These are phyloP conservation scores for Thalia dealbata DNA, from an alignment of 176 grass and related monocot species.

Conservation along the genomic window DNA sequence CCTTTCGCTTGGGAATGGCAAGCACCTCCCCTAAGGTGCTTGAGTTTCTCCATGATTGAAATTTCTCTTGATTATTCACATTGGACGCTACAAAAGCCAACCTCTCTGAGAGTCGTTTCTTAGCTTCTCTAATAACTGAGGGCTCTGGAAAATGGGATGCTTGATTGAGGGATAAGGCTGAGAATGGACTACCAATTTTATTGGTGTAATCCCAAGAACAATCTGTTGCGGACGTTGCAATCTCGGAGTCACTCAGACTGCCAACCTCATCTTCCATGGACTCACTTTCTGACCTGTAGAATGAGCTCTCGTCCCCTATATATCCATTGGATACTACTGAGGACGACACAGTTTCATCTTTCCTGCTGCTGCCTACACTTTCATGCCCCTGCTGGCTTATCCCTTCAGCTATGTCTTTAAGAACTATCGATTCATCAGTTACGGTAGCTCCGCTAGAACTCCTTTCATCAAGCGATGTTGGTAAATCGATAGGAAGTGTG, in stretches of 20 bases:
- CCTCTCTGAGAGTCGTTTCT: constrained; percentile 74
- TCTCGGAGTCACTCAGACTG: constrained; percentile 55
- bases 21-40: constrained; percentile 91
- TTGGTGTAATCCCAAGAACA: constrained; percentile 71
- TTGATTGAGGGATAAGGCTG: constrained; percentile 52
- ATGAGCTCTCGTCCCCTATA: constrained; percentile 43
- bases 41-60: constrained; percentile 28
- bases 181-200: constrained; percentile 55
- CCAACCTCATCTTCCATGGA: constrained; percentile 47
- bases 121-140: constrained; percentile 65
- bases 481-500: constrained; percentile 4
- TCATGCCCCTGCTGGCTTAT: constrained; percentile 51
- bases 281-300: constrained; percentile 49
- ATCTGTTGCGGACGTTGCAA: constrained; percentile 54
- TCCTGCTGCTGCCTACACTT: constrained; percentile 33
- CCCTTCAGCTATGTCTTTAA: constrained; percentile 45
- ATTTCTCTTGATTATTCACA: constrained; percentile 41
- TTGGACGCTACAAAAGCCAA: constrained; percentile 59
- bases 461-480: constrained; percentile 23
- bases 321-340: constrained; percentile 35
- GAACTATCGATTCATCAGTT: constrained; percentile 33
- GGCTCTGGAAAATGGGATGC: constrained; percentile 42
- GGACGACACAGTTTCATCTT: constrained; percentile 26
- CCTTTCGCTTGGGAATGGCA: constrained; percentile 49
- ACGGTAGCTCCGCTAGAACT: constrained; percentile 33